Percentiles rank a stretch among this genome's conserved stretches.
Conservation (phyloP, 1,139 yeast species). For the Sugiyamaella sp. region DNA sequence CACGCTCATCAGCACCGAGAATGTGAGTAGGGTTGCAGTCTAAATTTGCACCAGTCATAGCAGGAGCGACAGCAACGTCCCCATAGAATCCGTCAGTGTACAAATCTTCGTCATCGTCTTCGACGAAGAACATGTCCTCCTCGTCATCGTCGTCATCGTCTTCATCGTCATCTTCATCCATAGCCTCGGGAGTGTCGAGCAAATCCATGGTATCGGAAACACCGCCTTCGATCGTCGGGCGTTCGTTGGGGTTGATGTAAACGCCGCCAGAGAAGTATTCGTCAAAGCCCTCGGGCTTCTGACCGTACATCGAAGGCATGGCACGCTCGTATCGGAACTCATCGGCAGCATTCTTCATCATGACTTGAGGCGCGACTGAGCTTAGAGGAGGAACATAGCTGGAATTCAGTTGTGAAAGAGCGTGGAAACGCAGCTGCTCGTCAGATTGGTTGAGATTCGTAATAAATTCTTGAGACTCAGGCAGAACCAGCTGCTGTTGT, state of each 20-base stretch:
- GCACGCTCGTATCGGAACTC: conserved; percentile 23
- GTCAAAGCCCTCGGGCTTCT: conserved; percentile 11
- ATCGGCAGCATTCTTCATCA: conserved; percentile 30
- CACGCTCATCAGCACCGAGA: neutral
- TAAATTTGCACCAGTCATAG: neutral
- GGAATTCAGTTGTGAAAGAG: conserved; percentile 20
- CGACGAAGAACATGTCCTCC: conserved; percentile 31
- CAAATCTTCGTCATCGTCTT: conserved; percentile 32
- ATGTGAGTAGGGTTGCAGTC: neutral
- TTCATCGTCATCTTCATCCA: conserved; percentile 36
- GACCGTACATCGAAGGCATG: conserved; percentile 7
- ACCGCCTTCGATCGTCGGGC: conserved; percentile 12
- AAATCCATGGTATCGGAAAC: conserved; percentile 18
- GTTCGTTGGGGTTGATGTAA: conserved; percentile 22
- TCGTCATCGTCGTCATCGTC: conserved; percentile 42
- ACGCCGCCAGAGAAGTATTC: conserved; percentile 19
- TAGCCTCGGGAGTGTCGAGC: conserved; percentile 30
- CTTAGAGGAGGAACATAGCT: conserved; percentile 13
- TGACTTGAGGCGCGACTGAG: conserved; percentile 30
- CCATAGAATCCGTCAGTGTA: conserved; percentile 2
- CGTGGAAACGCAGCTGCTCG: conserved; percentile 13
- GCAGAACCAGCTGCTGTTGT: conserved; percentile 1
- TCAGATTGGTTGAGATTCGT: neutral
- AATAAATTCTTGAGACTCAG: neutral
- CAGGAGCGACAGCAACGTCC: neutral